A percentile compares a stretch with the other conserved stretches of the same genome.
phyloP scores from a whole-genome alignment of 1,284 basidiomycete genomes.

The Earliella scabrosa region DNA sequence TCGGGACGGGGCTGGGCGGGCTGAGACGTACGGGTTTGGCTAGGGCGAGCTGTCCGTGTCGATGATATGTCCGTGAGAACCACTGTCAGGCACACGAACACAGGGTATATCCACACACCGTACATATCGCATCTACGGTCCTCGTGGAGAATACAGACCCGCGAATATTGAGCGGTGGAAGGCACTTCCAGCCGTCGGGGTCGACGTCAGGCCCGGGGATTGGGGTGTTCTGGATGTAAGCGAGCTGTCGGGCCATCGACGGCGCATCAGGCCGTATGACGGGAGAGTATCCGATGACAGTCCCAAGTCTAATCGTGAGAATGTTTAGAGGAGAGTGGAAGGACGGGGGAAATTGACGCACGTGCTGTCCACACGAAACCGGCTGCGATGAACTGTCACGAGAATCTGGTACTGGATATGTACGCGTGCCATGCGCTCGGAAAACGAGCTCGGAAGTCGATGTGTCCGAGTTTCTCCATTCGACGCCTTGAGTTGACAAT shows the following conservation, averaged over 20 bases:
- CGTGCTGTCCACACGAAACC: conserved; percentile 29
- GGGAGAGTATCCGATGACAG: conserved; percentile 45
- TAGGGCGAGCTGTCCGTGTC: conserved; percentile 24
- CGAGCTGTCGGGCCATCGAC: conserved; percentile 48
- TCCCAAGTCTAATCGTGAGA: conserved; percentile 18
- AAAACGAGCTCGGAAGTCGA: conserved; percentile 50
- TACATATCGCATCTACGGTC: conserved; percentile 26
- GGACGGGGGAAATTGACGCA: conserved; percentile 19
- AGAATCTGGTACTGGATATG: conserved; percentile 57
- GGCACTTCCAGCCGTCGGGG: conserved; percentile 52
- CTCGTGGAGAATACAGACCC: conserved; percentile 51
- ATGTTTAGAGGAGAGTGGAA: not conserved
- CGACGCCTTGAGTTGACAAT: conserved; percentile 30
- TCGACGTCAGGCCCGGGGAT: conserved; percentile 51
- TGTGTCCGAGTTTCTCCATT: conserved; percentile 26
- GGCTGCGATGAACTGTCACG: conserved; percentile 41
- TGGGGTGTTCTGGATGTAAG: conserved; percentile 47
- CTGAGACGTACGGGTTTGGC: conserved; percentile 28
- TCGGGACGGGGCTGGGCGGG: not conserved
- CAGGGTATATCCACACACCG: conserved; percentile 15
- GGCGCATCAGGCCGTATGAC: conserved; percentile 45
- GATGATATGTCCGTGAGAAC: not conserved
- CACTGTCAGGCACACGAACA: not conserved
- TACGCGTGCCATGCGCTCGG: conserved; percentile 49
- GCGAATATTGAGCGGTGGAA: conserved; percentile 41